A percentile compares a stretch with the other conserved stretches of the same genome.
Conservation (phyloP, 2,329 filamentous ascomycete genomes). For the Pseudogymnoascus sp. region DNA sequence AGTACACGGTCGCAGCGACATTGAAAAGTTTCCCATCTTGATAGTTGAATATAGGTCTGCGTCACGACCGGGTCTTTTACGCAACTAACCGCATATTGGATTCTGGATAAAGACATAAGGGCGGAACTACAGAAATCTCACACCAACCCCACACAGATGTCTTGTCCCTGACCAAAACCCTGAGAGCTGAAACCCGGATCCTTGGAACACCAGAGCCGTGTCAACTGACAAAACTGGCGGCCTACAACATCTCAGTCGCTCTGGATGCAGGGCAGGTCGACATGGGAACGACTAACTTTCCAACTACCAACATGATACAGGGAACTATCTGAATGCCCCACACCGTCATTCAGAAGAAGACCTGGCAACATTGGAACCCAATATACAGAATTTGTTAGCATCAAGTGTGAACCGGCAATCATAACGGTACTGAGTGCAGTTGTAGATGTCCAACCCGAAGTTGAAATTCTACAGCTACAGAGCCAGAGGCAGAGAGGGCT, state of each 20-base stretch:
- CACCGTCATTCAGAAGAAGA: not conserved
- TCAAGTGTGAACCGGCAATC: not conserved
- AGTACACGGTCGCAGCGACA: not conserved
- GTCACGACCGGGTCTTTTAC: not conserved
- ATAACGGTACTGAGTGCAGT: not conserved
- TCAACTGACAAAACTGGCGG: not conserved
- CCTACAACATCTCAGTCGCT: not conserved
- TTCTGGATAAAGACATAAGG: not conserved
- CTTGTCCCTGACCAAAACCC: not conserved
- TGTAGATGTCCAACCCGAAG: not conserved
- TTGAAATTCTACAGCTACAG: not conserved
- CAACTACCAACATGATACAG: not conserved
- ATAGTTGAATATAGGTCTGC: not conserved
- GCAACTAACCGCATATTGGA: not conserved
- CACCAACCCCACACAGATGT: not conserved
- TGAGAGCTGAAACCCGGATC: not conserved
- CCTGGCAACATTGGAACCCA: not conserved
- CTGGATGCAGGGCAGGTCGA: not conserved
- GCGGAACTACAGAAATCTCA: not conserved
- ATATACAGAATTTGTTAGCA: not conserved
- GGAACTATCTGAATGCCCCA: not conserved
- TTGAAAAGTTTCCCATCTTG: not conserved
- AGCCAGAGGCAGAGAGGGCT: not conserved
- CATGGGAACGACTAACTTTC: not conserved
- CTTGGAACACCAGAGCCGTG: not conserved